A percentile compares a stretch with the other conserved stretches of the same genome.
These are phyloP conservation scores for Teunomyces barrocoloradensis DNA, from an alignment of 805 yeast genomes.

Conservation along the genomic window DNA sequence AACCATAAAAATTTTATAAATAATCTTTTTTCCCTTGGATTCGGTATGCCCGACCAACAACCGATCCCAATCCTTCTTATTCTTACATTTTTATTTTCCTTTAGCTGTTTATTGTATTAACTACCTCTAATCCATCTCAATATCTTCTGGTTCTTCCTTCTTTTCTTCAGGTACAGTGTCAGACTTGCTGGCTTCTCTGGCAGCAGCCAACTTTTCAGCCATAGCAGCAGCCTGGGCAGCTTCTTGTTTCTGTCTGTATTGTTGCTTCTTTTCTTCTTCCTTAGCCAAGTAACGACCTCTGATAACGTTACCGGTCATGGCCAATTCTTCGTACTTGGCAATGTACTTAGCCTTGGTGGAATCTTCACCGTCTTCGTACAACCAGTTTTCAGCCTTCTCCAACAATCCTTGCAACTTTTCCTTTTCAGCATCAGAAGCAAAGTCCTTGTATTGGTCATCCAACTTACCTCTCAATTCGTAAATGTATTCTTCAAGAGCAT, in stretches of 20 bases:
- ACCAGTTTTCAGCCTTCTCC: constrained; percentile 93
- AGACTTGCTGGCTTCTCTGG: constrained; percentile 53
- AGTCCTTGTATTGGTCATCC: constrained; percentile 84
- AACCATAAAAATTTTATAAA: not conserved
- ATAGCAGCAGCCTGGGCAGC: constrained; percentile 78
- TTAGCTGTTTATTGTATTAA: not conserved
- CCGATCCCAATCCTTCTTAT: not conserved
- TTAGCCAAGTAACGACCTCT: constrained; percentile 92
- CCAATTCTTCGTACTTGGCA: constrained; percentile 97
- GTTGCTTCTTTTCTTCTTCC: constrained; percentile 93
- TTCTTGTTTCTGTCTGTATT: constrained; percentile 81
- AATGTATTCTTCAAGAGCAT: constrained; percentile 97
- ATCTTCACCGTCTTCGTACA: constrained; percentile 96
- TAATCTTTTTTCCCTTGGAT: not conserved
- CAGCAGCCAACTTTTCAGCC: constrained; percentile 82
- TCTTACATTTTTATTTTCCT: not conserved
- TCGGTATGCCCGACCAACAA: not conserved
- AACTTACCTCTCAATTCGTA: constrained; percentile 96
- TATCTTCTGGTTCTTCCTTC: constrained; percentile 25
- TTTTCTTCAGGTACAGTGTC: constrained; percentile 14
- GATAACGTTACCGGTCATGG: constrained; percentile 90
- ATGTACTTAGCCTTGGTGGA: constrained; percentile 94
- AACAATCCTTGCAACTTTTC: constrained; percentile 68
- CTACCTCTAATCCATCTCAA: constrained; percentile 30
- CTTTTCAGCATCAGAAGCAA: constrained; percentile 92